Base-by-base conservation (phyloP, 2,329 filamentous ascomycete species). In the Fusarium sp. region DNA sequence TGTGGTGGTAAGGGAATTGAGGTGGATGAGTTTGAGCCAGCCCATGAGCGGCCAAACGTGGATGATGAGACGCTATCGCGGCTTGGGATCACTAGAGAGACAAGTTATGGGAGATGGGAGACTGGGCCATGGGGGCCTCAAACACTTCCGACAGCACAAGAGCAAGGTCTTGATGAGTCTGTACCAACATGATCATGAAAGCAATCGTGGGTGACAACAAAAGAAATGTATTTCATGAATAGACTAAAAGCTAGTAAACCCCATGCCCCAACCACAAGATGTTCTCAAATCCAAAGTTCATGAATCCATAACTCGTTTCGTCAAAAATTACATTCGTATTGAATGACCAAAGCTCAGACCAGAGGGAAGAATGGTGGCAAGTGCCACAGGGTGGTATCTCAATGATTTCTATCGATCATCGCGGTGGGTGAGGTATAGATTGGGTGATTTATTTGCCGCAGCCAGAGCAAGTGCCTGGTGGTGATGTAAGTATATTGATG, bases 401-500 rank as follows among this genome's bases (percentile, higher is more conserved):
- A 64, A 63, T 50, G 48, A 50, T 68, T 63, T 48, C 36, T 59
- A 40, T 46, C 45, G 17, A 45, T 31, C 63, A 61, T 68, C 45
- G 55, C 57, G 44, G 34, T 60, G 59, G 42, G 52, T 58, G 31
- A 63, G 42, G 22, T 20, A 13, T 31, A 45, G 40, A 22, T 26
- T 43, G n/a, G 17, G 33, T n/a, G 33, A 38, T 22, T 71, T 75
- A 75, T 73, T 75, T 75, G 62, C 70, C 63, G 66, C 76, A 79
- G 52, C 71, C 62, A 17, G 76, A 67, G 76, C 77, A 79, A 69
- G 76, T 65, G 77, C 77, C 77, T 79, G 48, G 9, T n/a, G 0
- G 3, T 11, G 10, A 8, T 13, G 53, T 78, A 44, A 77, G 68
- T 53, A 54, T 14, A 17, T 31, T 31, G 10, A 31, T 11, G 17